phyloP scores from a whole-genome alignment of 768 basidiomycete genomes.

The Calocybe indica region DNA sequence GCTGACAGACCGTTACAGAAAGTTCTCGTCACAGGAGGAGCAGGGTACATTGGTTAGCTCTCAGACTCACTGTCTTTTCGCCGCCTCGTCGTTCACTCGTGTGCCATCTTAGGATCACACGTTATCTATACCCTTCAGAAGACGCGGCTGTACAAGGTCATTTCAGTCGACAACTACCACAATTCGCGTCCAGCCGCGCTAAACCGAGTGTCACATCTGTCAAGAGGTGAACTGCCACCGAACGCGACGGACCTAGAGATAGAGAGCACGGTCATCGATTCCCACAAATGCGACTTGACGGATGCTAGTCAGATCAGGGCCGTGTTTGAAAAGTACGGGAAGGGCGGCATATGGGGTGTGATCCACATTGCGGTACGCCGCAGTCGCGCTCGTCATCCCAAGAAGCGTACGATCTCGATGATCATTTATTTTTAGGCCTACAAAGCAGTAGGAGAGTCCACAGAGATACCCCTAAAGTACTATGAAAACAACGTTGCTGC shows the following conservation, averaged over 20 bases:
- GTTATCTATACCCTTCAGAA: constrained; percentile 83
- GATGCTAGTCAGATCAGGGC: constrained; percentile 60
- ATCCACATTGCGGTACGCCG: constrained; percentile 79
- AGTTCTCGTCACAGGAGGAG: constrained; percentile 57
- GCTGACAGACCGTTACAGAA: constrained; percentile 26
- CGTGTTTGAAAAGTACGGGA: constrained; percentile 80
- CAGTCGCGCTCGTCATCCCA: not conserved
- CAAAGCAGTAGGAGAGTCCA: constrained; percentile 97
- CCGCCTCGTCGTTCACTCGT: constrained; percentile 8
- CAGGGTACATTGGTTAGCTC: constrained; percentile 78
- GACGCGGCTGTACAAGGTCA: constrained; percentile 85
- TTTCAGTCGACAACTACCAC: constrained; percentile 92
- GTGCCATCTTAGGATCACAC: constrained; percentile 68
- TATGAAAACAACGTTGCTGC: constrained; percentile 93
- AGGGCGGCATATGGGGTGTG: constrained; percentile 94
- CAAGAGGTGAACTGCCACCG: constrained; percentile 62
- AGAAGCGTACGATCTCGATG: not conserved
- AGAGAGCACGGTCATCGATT: constrained; percentile 69
- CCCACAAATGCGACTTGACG: constrained; percentile 69
- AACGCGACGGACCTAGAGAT: constrained; percentile 63
- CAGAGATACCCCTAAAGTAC: constrained; percentile 88
- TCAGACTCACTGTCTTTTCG: constrained; percentile 8
- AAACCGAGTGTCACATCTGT: constrained; percentile 72
- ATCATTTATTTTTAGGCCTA: constrained; percentile 54
- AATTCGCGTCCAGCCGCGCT: constrained; percentile 82